Evolutionary conservation across 78 protist genomes (phyloP).

Genomic region (Corallochytrium limacisporum): DNA sequence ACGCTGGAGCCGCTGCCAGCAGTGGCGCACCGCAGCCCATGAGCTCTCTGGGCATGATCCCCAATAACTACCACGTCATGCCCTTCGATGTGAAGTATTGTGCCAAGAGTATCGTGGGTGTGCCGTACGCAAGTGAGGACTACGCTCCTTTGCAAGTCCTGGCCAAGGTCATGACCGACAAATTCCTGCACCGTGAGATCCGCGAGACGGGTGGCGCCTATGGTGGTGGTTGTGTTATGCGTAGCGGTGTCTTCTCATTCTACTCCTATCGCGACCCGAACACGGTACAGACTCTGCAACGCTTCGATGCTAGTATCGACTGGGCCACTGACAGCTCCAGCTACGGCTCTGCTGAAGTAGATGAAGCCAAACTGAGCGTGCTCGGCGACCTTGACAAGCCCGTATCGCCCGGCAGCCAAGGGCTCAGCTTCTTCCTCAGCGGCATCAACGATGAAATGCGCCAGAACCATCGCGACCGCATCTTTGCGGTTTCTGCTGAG

Average conservation of each 20-base stretch:
- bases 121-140: too few species aligned
- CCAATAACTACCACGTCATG: too few species aligned
- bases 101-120: too few species aligned
- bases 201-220: slow-evolving; percentile 87
- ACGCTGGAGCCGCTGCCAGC: too few species aligned
- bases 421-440: not conserved
- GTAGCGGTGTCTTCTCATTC: slow-evolving; percentile 22
- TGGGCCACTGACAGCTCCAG: not conserved
- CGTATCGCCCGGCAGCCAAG: not conserved
- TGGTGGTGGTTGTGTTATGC: slow-evolving; percentile 47
- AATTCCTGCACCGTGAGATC: slow-evolving; percentile 59
- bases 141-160: not conserved
- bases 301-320: slow-evolving; percentile 17
- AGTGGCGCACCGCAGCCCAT: too few species aligned
- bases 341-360: not conserved
- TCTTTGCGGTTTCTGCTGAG: too few species aligned
- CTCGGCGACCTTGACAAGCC: not conserved
- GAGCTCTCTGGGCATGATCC: too few species aligned
- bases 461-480: not conserved
- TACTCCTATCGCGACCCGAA: slow-evolving; percentile 66
- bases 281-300: slow-evolving; percentile 5
- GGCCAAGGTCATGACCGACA: not conserved
- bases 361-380: not conserved
- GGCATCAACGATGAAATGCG: not conserved
- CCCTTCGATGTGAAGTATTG: too few species aligned